Evolutionary conservation across 306 rosid species (phyloP).

Genomic region (Parietaria judaica): DNA sequence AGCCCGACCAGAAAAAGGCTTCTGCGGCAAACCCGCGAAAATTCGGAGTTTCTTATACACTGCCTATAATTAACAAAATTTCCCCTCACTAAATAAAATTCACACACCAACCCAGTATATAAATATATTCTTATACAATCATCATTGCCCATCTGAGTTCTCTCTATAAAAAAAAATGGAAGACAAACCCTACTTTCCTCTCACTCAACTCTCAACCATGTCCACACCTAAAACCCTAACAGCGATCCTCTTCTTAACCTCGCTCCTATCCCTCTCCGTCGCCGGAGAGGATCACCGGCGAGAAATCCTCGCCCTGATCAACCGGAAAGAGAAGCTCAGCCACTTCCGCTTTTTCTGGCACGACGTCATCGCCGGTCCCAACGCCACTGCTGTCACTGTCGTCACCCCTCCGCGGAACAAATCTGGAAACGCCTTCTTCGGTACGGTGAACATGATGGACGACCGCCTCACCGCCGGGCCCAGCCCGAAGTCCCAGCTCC

Average conservation of each 20-base stretch:
- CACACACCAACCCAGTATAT: no score
- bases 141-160: no score
- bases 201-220: not conserved
- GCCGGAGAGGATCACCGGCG: not conserved
- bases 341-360: constrained; percentile 48
- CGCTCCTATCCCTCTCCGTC: not conserved
- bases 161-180: no score
- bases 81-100: no score
- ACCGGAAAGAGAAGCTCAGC: constrained; percentile 33
- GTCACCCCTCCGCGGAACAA: constrained; percentile 20
- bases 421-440: constrained; percentile 23
- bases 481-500: constrained; percentile 21
- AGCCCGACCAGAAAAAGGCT: no score
- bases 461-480: constrained; percentile 28
- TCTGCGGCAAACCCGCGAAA: no score
- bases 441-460: constrained; percentile 20
- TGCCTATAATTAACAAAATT: no score
- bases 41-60: no score
- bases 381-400: constrained; percentile 21
- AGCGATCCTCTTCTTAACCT: not conserved
- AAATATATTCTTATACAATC: no score
- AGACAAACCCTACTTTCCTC: not conserved
- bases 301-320: constrained; percentile 40
- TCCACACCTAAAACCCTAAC: not conserved
- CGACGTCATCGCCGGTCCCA: constrained; percentile 21